A percentile compares a stretch with the other conserved stretches of the same genome.
Conservation (phyloP, 1,284 basidiomycete species). For the Austropuccinia psidii region DNA sequence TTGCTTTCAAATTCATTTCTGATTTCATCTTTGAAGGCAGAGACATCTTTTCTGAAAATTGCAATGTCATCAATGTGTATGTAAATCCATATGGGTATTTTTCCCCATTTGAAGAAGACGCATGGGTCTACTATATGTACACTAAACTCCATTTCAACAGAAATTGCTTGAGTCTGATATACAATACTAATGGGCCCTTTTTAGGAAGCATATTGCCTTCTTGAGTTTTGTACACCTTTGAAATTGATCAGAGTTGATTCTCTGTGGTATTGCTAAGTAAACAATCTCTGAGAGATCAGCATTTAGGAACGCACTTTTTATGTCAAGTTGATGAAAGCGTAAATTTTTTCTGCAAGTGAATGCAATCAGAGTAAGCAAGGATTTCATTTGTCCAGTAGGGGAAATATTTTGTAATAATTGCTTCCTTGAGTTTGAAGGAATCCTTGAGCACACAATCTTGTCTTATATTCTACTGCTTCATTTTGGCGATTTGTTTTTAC, state of each 20-base stretch:
- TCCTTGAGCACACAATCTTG: neutral
- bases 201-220: neutral
- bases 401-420: neutral
- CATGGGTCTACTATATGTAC: neutral
- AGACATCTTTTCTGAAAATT: no score
- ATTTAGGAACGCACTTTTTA: neutral
- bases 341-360: neutral
- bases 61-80: no score
- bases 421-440: neutral
- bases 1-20: no score
- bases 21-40: no score
- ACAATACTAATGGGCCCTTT: neutral
- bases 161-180: neutral
- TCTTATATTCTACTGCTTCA: neutral
- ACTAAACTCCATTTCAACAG: neutral
- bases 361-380: neutral
- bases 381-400: neutral
- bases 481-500: neutral
- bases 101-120: no score
- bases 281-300: neutral
- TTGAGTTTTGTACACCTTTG: neutral
- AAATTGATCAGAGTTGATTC: no score
- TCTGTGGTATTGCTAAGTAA: no score
- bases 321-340: neutral
- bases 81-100: no score